Evolutionary conservation across 768 basidiomycete genomes (phyloP).

Genomic region (Kondoa malvinella): DNA sequence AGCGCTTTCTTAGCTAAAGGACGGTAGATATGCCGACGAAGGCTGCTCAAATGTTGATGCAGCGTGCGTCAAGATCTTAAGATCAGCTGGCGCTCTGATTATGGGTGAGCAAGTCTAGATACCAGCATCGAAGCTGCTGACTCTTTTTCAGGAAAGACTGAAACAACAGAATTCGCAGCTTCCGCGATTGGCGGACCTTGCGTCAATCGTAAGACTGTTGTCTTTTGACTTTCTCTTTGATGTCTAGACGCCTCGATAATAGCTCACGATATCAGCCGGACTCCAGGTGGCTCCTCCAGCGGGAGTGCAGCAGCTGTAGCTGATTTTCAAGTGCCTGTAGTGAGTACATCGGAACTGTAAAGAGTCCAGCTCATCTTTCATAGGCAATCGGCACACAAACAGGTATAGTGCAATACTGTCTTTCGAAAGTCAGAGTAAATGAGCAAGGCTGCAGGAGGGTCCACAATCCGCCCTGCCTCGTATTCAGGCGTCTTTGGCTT

Average conservation of each 20-base stretch:
- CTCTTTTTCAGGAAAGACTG: slow-evolving; percentile 16
- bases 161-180: slow-evolving; percentile 29
- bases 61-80: slow-evolving; percentile 20
- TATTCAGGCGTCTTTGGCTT: slow-evolving; percentile 30
- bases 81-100: slow-evolving; percentile 28
- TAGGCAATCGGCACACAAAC: no score
- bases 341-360: no score
- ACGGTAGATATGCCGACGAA: no score
- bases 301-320: slow-evolving; percentile 30
- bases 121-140: background rate
- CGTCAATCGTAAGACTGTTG: no score
- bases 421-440: no score
- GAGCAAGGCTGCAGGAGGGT: slow-evolving; percentile 24
- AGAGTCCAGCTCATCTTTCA: no score
- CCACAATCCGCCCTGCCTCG: slow-evolving; percentile 28
- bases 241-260: no score
- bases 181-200: slow-evolving; percentile 21
- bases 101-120: slow-evolving; percentile 20
- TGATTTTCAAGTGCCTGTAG: slow-evolving; percentile 29
- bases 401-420: no score
- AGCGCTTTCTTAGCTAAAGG: no score
- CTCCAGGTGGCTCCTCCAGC: slow-evolving; percentile 30
- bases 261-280: slow-evolving; percentile 27
- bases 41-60: slow-evolving; percentile 25
- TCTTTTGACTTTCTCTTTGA: no score